Evolutionary conservation across 2,329 filamentous ascomycete genomes (phyloP).

Genomic region (Colletotrichum orbiculare): DNA sequence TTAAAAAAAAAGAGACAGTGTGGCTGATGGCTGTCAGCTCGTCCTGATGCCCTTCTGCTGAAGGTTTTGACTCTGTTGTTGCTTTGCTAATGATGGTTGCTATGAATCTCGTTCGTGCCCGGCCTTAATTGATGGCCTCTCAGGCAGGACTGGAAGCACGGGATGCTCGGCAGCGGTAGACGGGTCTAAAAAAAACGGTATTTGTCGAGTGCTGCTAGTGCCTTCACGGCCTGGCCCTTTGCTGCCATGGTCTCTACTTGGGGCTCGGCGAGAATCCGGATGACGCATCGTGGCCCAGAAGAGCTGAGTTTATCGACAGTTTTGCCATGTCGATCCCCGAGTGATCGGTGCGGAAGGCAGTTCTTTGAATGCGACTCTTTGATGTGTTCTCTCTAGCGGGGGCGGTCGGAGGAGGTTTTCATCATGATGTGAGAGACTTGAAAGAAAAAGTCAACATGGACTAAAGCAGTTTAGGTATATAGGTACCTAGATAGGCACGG

Average conservation of each 20-base stretch:
- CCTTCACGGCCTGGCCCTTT: neutral
- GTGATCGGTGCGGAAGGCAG: neutral
- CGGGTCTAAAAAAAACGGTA: neutral
- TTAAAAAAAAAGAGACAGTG: too few species aligned
- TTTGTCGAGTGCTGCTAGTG: neutral
- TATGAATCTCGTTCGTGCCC: too few species aligned
- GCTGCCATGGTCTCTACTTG: too few species aligned
- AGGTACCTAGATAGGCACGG: slow-evolving; percentile 6
- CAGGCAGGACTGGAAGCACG: neutral
- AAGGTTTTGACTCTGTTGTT: neutral
- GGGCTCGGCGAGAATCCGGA: neutral
- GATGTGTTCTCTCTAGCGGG: neutral
- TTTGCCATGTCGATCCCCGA: slow-evolving; percentile 12
- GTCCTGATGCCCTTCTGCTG: too few species aligned
- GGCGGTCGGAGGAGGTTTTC: neutral
- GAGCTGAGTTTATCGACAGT: neutral
- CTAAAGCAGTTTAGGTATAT: neutral
- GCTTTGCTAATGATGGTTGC: slow-evolving; percentile 8
- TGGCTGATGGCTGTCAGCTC: too few species aligned
- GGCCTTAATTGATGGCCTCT: neutral
- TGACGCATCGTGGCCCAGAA: too few species aligned
- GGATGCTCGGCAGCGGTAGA: neutral
- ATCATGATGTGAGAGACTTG: neutral
- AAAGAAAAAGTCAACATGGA: slow-evolving; percentile 1
- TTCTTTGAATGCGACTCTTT: slow-evolving; percentile 10